Base-by-base conservation (phyloP, 2,329 filamentous ascomycete species). In the Lasiodiplodia gonubiensis region DNA sequence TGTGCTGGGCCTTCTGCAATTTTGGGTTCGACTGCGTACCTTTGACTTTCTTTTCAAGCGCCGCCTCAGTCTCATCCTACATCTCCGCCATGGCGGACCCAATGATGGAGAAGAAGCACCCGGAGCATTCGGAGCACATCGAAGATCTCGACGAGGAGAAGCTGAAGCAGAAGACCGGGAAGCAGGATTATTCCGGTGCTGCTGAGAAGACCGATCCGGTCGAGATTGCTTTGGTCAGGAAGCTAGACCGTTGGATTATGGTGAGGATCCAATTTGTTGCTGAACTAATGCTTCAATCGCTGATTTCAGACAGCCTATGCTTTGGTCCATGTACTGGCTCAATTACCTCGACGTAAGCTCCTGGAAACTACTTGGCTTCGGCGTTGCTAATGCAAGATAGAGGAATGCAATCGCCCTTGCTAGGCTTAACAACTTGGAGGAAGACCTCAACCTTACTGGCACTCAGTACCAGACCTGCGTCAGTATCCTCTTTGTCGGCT, bases 351-450 rank as follows among this genome's bases (percentile, higher is more conserved):
- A 67, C 73, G 1, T 71, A 70, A 4, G 77, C 80, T 7, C 76
- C 75, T 12, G 75, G 72, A 21, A 79, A 79, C 72, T 78, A n/a
- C 68, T 78, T 2, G 77, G 75, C 65, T 71, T 75, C 23, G 75
- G 76, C 0, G 71, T 75, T 2, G 71, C 73, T 18, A 57, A 65
- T 35, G 25, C 6, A 27, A 6, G 57, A 51, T 6, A 35, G 49
- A 39, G 0, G 74, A 75, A n/a, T 74, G 75, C 1, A 55, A 74
- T 30, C 75, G 76, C 54, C 74, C 76, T 71, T 67, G 67, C 12
- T 42, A 69, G 64, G 23, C 57, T 54, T 49, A 57, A 67, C 23
- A 12, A 63, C 23, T 14, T 63, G 27, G 59, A 78, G 59, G 73
- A 75, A 60, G 74, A 78, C 67, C 69, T 78, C 14, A 53, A 48